Base-by-base conservation (phyloP, 2,329 filamentous ascomycete genomes). In the Ascochyta koolunga region DNA sequence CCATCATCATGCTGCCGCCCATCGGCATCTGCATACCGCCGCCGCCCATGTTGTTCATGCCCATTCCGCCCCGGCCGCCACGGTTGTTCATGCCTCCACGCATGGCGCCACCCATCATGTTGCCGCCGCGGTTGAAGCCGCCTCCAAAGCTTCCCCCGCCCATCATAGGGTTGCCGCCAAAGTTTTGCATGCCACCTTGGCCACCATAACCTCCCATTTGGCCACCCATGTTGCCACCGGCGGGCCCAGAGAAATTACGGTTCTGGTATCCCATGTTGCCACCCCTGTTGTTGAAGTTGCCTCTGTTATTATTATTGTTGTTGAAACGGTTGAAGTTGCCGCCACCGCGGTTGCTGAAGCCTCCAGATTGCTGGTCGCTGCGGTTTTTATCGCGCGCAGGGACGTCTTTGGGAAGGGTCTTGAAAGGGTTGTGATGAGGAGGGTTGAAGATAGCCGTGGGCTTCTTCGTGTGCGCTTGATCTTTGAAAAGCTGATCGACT, bases 371-470 rank as follows among this genome's bases (percentile, higher is more conserved):
- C 50, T 79, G 73, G 47, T 86, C 86, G 55, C 85, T 80, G 66
- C 80, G 78, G 37, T 87, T 85, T 69, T 91, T 88, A 32, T 82
- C 87, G 24, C 90, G 85, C 64, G 84, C 83, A 0, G 90, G 91
- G 0, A 89, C 88, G 71, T 96, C 93, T 78, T 96, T 96, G 16
- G 92, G 93, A 4, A 96, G 79, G 0, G 92, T 97, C 61, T 89
- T 88, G 83, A 96, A 98, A 0, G 93, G 92, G 72, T 98, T 98
- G 62, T 84, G 82, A 41, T 85, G 83, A 0, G 91, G 87, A 60
- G 86, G 88, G 47, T 89, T 89, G 78, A 92, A 97, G 54, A 85
- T 85, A 40, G 90, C 86, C 1, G 81, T 83, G 61, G 89, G 83
- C 70, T 83, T 86, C 61, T 93, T 93, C n/a, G 75, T 71, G 50